Evolutionary conservation across 768 basidiomycete species (phyloP), one percentile per base, ranked within the genome.

Genomic region (Hydnum rufescens): DNA sequence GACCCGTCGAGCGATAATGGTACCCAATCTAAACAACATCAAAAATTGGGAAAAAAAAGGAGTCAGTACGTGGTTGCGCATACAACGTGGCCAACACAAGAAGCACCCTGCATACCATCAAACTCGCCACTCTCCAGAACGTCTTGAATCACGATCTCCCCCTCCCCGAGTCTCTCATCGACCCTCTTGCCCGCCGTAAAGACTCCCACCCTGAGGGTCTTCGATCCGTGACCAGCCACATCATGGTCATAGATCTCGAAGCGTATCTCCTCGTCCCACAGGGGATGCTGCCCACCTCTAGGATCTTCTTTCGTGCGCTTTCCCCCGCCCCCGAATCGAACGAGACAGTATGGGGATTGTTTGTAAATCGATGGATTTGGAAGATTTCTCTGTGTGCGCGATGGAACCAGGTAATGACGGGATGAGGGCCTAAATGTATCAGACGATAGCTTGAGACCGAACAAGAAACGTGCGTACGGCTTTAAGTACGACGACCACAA

Each of bases 241-340:
- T 72, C 75, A 29, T 74, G 73, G 13, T 95, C 90, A 57, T 71
- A 75, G 43, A 99, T 70, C 25, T 80, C 79, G 65, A 96, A 97
- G 36, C 93, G 80, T 61, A 97, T 71, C 66, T 99, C 95, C 60
- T 95, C 90, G 63, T 99, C 95, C 92, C 95, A 99, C 67, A 90
- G 88, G 3, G 95, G 95, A 64, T 95, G 90, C 64, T 99, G 95
- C 18, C 93, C 95, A 49, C 95, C 95, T 29, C 87, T 82, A 63
- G 85, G 90, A 64, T 95, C 82, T n/a, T 88, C 79, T 64, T 82
- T 87, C 3, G 93, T 97, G 50, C 85, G 74, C 54, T 80, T 76
- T 61, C 80, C 90, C 64, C 89, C 81, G 49, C 78, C 78, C 62
- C 87, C 82, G 51, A 90, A 69, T 3, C 71, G 69, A 25, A 93